A percentile compares a stretch with the other conserved stretches of the same genome.
Evolutionary conservation across 805 yeast genomes (phyloP).

Genomic region (Lachancea meyersii): DNA sequence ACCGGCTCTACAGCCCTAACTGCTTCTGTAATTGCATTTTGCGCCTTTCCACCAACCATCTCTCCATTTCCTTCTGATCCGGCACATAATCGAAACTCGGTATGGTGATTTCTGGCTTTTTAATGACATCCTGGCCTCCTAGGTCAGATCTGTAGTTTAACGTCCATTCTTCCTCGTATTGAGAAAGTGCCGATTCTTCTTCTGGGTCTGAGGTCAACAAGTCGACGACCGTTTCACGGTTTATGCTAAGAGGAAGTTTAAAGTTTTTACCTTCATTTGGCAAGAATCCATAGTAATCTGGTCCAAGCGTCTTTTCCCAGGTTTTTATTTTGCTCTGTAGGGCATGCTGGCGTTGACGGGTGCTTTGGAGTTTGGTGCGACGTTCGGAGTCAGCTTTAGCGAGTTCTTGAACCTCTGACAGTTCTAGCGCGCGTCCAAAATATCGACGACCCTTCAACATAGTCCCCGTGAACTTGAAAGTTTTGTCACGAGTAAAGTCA

Average conservation of each 20-base stretch:
- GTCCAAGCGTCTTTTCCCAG: constrained; percentile 26
- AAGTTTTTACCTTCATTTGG: constrained; percentile 22
- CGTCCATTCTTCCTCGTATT: too few species aligned
- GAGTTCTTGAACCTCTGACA: constrained; percentile 61
- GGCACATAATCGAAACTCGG: constrained; percentile 24
- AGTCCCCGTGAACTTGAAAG: constrained; percentile 22
- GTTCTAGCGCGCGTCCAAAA: constrained; percentile 77
- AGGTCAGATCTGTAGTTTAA: constrained; percentile 3
- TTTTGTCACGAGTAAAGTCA: constrained; percentile 40
- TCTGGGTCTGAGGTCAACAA: background rate
- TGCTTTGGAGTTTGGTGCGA: constrained; percentile 18
- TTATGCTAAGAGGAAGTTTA: background rate
- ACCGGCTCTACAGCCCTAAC: constrained; percentile 12
- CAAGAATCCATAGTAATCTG: constrained; percentile 40
- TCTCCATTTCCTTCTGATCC: constrained; percentile 37
- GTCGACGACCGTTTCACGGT: background rate
- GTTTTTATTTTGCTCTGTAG: constrained; percentile 22
- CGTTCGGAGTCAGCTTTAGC: constrained; percentile 34
- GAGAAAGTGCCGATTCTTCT: too few species aligned
- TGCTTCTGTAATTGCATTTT: constrained; percentile 38
- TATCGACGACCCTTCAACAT: constrained; percentile 54
- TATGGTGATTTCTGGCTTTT: background rate
- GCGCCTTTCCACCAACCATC: constrained; percentile 41
- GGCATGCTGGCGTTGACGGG: constrained; percentile 15
- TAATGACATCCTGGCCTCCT: constrained; percentile 1